phyloP scores from a whole-genome alignment of 1,284 basidiomycete species.

The Marasmius oreades region DNA sequence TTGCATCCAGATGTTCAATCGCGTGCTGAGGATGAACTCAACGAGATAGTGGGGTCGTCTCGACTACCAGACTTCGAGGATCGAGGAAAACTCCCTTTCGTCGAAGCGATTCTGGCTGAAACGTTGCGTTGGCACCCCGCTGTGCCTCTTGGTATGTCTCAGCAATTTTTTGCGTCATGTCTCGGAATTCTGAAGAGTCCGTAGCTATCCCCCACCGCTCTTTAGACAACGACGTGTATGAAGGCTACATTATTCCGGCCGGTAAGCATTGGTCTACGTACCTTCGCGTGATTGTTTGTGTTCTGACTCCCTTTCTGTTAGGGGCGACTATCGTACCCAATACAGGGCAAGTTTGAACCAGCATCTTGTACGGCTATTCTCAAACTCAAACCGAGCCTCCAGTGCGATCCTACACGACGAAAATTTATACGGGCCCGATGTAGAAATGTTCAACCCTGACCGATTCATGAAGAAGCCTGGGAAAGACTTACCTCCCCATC shows the following conservation, averaged over 20 bases:
- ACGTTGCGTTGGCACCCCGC: conserved; percentile 1
- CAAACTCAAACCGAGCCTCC: neutral
- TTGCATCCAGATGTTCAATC: neutral
- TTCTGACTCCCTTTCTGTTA: no score
- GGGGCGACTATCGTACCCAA: neutral
- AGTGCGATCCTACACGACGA: conserved; percentile 1
- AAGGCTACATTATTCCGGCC: neutral
- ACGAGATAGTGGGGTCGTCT: neutral
- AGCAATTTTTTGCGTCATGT: neutral
- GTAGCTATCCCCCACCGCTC: neutral
- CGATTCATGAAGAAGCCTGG: neutral
- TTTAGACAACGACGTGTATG: neutral
- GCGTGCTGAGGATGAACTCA: conserved; percentile 2
- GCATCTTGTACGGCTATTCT: neutral
- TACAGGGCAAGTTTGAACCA: neutral
- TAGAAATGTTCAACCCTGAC: neutral
- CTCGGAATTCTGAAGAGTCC: neutral
- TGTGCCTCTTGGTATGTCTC: neutral
- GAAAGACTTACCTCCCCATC: neutral
- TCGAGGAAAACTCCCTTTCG: neutral
- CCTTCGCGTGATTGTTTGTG: no score
- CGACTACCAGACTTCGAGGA: conserved; percentile 3
- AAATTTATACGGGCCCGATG: neutral
- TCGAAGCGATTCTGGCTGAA: conserved; percentile 3
- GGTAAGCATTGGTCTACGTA: no score